phyloP scores from a whole-genome alignment of 1,284 basidiomycete species.

The Malassezia vespertilionis region DNA sequence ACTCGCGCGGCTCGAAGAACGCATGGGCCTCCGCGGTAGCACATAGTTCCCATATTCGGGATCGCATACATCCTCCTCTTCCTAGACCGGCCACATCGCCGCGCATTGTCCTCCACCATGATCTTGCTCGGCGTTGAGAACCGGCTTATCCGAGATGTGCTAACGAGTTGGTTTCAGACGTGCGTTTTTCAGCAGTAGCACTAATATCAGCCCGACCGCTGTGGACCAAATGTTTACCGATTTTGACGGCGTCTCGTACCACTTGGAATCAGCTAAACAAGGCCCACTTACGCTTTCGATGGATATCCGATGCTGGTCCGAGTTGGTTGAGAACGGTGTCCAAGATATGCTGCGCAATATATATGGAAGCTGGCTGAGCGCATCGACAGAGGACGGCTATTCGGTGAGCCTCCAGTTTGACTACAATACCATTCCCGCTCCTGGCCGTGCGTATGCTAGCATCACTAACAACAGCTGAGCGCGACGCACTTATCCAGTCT shows the following conservation, averaged over 20 bases:
- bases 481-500: constrained; percentile 60
- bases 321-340: constrained; percentile 79
- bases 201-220: constrained; percentile 60
- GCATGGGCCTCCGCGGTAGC: background rate
- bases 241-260: constrained; percentile 93
- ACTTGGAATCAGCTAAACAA: constrained; percentile 68
- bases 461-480: constrained; percentile 21
- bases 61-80: constrained; percentile 14
- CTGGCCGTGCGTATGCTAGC: constrained; percentile 58
- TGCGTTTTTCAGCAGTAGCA: constrained; percentile 49
- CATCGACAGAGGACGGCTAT: constrained; percentile 65
- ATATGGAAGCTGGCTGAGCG: constrained; percentile 63
- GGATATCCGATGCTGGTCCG: constrained; percentile 87
- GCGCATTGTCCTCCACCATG: constrained; percentile 22
- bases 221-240: constrained; percentile 94
- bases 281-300: constrained; percentile 71
- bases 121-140: constrained; percentile 45
- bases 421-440: constrained; percentile 67
- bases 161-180: constrained; percentile 81
- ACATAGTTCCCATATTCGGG: background rate
- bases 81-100: too few relatives aligned
- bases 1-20: constrained; percentile 17
- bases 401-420: constrained; percentile 79
- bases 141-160: constrained; percentile 80
- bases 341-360: constrained; percentile 68